phyloP scores from a whole-genome alignment of 2,329 filamentous ascomycete genomes.

The Eutypa lata region DNA sequence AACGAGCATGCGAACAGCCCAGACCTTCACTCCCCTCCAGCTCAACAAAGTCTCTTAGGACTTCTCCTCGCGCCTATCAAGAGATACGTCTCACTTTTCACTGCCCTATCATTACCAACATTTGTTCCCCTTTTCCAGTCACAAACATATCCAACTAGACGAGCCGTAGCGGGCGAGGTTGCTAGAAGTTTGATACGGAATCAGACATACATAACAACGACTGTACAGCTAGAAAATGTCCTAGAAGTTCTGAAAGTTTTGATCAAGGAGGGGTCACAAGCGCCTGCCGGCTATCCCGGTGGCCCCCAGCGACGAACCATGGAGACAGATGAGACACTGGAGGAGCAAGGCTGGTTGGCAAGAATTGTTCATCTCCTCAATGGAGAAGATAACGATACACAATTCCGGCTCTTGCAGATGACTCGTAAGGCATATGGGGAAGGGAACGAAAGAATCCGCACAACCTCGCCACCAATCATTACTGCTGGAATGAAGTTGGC shows the following conservation, averaged over 20 bases:
- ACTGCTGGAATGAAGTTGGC: constrained; percentile 88
- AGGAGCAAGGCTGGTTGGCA: constrained; percentile 96
- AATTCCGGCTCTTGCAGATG: constrained; percentile 89
- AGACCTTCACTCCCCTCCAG: constrained; percentile 84
- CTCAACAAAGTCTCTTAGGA: constrained; percentile 84
- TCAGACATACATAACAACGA: constrained; percentile 73
- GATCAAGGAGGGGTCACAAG: constrained; percentile 87
- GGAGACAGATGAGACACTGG: constrained; percentile 95
- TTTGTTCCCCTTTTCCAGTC: constrained; percentile 87
- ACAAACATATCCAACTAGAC: constrained; percentile 87
- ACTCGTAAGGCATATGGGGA: constrained; percentile 83
- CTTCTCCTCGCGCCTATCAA: constrained; percentile 88
- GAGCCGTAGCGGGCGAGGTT: constrained; percentile 88
- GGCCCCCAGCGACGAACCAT: constrained; percentile 69
- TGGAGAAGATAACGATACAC: constrained; percentile 82
- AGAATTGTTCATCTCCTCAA: constrained; percentile 86
- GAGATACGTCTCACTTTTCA: constrained; percentile 90
- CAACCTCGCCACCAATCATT: constrained; percentile 88
- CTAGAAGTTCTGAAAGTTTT: constrained; percentile 85
- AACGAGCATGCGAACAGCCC: constrained; percentile 88
- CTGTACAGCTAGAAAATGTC: constrained; percentile 81
- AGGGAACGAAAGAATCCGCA: constrained; percentile 92
- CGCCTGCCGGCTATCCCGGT: constrained; percentile 79
- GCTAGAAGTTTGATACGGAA: constrained; percentile 79
- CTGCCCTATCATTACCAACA: constrained; percentile 86